phyloP scores from a whole-genome alignment of 345 rosid species.

The Viola odorata region DNA sequence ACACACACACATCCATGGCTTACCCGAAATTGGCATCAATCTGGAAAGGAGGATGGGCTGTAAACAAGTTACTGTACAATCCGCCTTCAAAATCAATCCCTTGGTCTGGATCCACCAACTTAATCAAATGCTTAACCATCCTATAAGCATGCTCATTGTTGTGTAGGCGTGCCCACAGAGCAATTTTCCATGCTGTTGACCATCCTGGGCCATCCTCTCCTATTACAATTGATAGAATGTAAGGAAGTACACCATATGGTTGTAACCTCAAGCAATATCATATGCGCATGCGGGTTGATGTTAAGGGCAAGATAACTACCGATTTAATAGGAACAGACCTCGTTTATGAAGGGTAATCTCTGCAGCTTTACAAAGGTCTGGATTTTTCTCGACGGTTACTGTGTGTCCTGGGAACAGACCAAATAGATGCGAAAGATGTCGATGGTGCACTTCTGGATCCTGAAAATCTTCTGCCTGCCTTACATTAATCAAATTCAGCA shows the following conservation, averaged over 20 bases:
- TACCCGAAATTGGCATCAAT: conserved; percentile 96
- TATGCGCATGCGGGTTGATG: too few relatives aligned
- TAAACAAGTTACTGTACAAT: conserved; percentile 76
- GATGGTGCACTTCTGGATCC: conserved; percentile 80
- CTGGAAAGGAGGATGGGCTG: conserved; percentile 95
- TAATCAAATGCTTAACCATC: conserved; percentile 63
- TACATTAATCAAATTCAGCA: not conserved
- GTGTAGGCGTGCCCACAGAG: conserved; percentile 77
- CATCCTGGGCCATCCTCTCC: conserved; percentile 96
- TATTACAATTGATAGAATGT: conserved; percentile 18
- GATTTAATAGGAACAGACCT: conserved; percentile 39
- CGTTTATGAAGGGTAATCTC: conserved; percentile 58
- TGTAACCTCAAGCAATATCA: not conserved
- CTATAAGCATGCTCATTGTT: conserved; percentile 61
- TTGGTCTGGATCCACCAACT: conserved; percentile 60
- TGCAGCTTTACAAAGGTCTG: conserved; percentile 72
- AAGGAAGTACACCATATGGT: not conserved
- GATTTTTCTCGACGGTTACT: conserved; percentile 49
- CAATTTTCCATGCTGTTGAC: conserved; percentile 88
- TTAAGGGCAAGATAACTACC: too few relatives aligned
- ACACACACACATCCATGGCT: conserved; percentile 2
- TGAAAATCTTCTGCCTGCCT: conserved; percentile 62
- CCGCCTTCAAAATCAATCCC: conserved; percentile 69
- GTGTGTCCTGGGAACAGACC: conserved; percentile 90
- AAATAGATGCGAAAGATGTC: conserved; percentile 90